Conservation (phyloP, 2,329 filamentous ascomycete species). For the Apiospora pterosperma region DNA sequence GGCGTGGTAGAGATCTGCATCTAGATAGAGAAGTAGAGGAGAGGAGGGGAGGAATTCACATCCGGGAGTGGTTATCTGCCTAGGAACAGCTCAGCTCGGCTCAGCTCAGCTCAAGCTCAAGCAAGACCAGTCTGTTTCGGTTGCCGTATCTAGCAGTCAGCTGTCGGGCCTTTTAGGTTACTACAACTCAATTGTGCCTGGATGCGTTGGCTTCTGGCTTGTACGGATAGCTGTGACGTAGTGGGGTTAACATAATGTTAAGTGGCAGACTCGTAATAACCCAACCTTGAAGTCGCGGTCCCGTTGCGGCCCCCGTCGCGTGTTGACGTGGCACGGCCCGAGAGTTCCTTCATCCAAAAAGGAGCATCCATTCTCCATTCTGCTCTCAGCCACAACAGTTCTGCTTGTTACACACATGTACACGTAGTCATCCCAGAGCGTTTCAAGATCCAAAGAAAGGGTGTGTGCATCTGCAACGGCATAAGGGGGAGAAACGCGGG, state of each 20-base stretch:
- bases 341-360: neutral
- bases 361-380: neutral
- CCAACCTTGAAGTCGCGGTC: neutral
- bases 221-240: neutral
- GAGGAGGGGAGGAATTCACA: too few relatives aligned
- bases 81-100: too few relatives aligned
- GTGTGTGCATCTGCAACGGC: neutral
- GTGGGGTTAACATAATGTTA: neutral
- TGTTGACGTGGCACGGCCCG: slow-evolving; percentile 1
- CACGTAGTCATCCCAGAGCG: too few relatives aligned
- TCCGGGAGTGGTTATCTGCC: neutral
- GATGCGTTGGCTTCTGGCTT: neutral
- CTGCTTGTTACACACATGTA: too few relatives aligned
- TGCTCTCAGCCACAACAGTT: neutral
- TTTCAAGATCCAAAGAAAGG: neutral
- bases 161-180: neutral
- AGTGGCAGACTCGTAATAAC: neutral
- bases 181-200: neutral
- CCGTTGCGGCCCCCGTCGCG: neutral
- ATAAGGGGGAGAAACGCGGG: neutral
- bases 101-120: neutral
- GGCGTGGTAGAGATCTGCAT: neutral
- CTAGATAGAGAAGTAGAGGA: neutral
- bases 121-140: neutral
- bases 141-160: neutral